Conservation (phyloP, 2,329 filamentous ascomycete genomes). For the Cladorrhinum sp. region DNA sequence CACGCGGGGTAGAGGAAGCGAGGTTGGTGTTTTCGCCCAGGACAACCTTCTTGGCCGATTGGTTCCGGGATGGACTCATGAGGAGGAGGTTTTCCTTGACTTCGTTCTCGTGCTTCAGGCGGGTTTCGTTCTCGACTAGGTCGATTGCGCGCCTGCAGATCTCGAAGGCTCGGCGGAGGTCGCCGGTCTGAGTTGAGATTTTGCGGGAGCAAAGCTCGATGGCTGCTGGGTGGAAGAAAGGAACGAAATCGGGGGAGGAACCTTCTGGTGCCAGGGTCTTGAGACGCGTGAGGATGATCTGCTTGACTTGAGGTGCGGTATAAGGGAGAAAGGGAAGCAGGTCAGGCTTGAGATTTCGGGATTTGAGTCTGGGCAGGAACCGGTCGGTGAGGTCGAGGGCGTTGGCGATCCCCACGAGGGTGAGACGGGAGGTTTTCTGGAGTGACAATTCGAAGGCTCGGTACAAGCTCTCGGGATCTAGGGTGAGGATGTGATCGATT, state of each 20-base stretch:
- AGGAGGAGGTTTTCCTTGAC: slow-evolving; percentile 54
- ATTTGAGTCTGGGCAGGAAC: slow-evolving; percentile 88
- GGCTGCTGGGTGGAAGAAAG: slow-evolving; percentile 89
- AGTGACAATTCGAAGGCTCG: slow-evolving; percentile 96
- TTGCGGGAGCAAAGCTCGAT: slow-evolving; percentile 94
- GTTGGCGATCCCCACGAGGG: slow-evolving; percentile 92
- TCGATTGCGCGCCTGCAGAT: slow-evolving; percentile 88
- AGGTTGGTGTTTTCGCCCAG: slow-evolving; percentile 80
- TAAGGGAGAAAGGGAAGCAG: slow-evolving; percentile 92
- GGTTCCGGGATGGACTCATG: slow-evolving; percentile 66
- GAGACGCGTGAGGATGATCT: slow-evolving; percentile 80
- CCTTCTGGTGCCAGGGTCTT: slow-evolving; percentile 65
- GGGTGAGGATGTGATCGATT: slow-evolving; percentile 86
- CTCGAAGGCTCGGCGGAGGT: slow-evolving; percentile 92
- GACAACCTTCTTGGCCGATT: slow-evolving; percentile 38
- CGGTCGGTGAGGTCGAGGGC: slow-evolving; percentile 93
- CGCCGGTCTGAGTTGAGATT: slow-evolving; percentile 88
- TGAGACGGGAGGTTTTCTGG: slow-evolving; percentile 71
- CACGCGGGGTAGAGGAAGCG: slow-evolving; percentile 41
- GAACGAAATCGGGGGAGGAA: slow-evolving; percentile 59
- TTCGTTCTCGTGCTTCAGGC: slow-evolving; percentile 66
- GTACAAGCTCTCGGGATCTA: slow-evolving; percentile 87
- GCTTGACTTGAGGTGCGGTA: slow-evolving; percentile 79
- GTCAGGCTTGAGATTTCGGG: slow-evolving; percentile 84
- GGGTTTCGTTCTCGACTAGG: slow-evolving; percentile 80